These are phyloP conservation scores for Spergularia marina DNA, from an alignment of 148 eudicot species.

Conservation along the genomic window DNA sequence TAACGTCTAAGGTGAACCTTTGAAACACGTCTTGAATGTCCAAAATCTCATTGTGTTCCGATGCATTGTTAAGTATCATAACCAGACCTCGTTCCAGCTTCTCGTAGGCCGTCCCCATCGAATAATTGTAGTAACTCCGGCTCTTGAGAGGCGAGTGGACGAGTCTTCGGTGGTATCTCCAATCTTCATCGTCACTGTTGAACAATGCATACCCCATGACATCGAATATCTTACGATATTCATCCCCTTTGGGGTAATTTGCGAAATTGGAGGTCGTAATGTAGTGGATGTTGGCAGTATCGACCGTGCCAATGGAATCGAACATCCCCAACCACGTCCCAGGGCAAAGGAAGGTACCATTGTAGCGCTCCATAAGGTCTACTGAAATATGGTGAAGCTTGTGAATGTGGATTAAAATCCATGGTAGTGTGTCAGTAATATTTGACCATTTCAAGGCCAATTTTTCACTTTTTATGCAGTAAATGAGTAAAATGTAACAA, in stretches of 20 bases:
- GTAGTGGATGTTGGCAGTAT: conserved; percentile 45
- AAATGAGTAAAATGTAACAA: neutral
- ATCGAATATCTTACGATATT: conserved; percentile 43
- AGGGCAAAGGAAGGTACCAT: neutral
- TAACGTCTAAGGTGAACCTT: conserved; percentile 51
- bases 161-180: conserved; percentile 39
- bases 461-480: neutral
- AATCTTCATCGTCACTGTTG: conserved; percentile 39
- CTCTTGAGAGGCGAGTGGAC: conserved; percentile 29
- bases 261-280: conserved; percentile 43
- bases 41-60: conserved; percentile 22
- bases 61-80: conserved; percentile 37
- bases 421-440: neutral
- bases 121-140: conserved; percentile 25
- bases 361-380: neutral
- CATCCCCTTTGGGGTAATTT: conserved; percentile 52
- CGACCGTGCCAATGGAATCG: neutral
- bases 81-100: conserved; percentile 38
- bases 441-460: neutral
- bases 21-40: conserved; percentile 58
- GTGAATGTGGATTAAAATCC: neutral
- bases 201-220: conserved; percentile 56
- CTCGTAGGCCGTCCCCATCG: conserved; percentile 22
- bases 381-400: neutral
- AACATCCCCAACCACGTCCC: neutral